A percentile compares a stretch with the other conserved stretches of the same genome.
phyloP scores from a whole-genome alignment of 2,329 filamentous ascomycete genomes.

The Passalora sequoiae region DNA sequence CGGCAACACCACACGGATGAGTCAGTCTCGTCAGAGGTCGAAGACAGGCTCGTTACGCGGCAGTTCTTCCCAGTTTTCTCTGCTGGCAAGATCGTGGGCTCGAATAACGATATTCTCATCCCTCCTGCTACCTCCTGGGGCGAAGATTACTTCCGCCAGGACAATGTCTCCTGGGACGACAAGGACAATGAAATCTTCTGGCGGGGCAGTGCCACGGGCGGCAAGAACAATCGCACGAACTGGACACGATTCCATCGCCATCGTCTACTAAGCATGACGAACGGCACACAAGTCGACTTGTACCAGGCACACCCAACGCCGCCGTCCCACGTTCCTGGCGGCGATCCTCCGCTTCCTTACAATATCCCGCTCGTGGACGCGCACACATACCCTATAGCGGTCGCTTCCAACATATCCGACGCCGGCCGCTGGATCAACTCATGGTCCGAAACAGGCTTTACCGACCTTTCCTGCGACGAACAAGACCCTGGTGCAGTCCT shows the following conservation, averaged over 20 bases:
- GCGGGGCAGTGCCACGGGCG: conserved; percentile 44
- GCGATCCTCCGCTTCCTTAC: background rate
- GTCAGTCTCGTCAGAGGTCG: too few relatives aligned
- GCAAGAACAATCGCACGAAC: conserved; percentile 45
- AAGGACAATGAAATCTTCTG: conserved; percentile 39
- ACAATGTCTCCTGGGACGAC: conserved; percentile 38
- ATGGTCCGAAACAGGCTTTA: background rate
- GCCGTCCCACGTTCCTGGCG: conserved; percentile 1
- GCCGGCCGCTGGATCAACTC: background rate
- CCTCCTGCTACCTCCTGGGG: conserved; percentile 40
- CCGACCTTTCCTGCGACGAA: background rate
- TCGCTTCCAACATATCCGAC: background rate
- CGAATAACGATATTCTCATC: conserved; percentile 46
- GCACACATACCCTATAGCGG: background rate
- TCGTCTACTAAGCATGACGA: conserved; percentile 66
- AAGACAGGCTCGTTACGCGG: conserved; percentile 20
- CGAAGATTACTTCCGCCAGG: conserved; percentile 15
- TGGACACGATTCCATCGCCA: conserved; percentile 68
- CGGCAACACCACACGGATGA: too few relatives aligned
- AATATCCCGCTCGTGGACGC: conserved; percentile 1
- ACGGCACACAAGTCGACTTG: conserved; percentile 47
- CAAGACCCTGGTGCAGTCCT: background rate
- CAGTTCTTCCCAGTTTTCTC: conserved; percentile 41
- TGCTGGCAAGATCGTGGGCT: conserved; percentile 31
- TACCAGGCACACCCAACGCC: background rate